Evolutionary conservation across 2,329 filamentous ascomycete genomes (phyloP).

Genomic region (Coleophoma cylindrospora): DNA sequence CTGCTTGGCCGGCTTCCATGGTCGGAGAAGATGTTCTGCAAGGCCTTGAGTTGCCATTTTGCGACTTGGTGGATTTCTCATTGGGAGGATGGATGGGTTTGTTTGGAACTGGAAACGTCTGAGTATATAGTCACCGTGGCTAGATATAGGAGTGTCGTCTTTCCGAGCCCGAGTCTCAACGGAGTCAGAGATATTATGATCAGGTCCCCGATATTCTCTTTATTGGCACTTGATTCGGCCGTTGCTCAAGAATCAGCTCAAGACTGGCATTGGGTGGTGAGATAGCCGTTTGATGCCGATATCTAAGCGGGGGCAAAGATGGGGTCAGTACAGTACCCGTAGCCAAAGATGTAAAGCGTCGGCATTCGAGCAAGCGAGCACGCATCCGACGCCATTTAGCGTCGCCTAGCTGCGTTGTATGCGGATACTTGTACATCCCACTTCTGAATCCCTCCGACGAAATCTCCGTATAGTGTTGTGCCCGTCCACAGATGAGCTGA

Average conservation of each 20-base stretch:
- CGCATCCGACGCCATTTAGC: not conserved
- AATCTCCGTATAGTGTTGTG: too few relatives aligned
- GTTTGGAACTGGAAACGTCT: not conserved
- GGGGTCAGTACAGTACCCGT: not conserved
- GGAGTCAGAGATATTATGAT: too few relatives aligned
- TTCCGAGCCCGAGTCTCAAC: too few relatives aligned
- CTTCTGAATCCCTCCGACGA: not conserved
- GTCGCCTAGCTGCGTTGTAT: not conserved
- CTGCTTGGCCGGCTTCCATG: conserved; percentile 2
- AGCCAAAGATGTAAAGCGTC: not conserved
- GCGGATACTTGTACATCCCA: not conserved
- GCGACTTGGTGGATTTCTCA: not conserved
- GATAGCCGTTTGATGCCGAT: too few relatives aligned
- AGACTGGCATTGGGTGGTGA: too few relatives aligned
- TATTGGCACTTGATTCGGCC: too few relatives aligned
- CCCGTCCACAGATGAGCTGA: too few relatives aligned
- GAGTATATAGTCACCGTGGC: too few relatives aligned
- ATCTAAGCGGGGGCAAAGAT: not conserved
- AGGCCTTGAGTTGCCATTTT: not conserved
- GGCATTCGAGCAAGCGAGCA: not conserved
- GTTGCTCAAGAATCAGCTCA: too few relatives aligned
- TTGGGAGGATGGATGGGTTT: not conserved
- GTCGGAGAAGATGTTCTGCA: conserved; percentile 1
- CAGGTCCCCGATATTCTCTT: too few relatives aligned
- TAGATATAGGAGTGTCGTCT: too few relatives aligned